Evolutionary conservation across 2,329 filamentous ascomycete species (phyloP), one percentile per base, ranked within the genome.

Genomic region (Remersonia thermophila): DNA sequence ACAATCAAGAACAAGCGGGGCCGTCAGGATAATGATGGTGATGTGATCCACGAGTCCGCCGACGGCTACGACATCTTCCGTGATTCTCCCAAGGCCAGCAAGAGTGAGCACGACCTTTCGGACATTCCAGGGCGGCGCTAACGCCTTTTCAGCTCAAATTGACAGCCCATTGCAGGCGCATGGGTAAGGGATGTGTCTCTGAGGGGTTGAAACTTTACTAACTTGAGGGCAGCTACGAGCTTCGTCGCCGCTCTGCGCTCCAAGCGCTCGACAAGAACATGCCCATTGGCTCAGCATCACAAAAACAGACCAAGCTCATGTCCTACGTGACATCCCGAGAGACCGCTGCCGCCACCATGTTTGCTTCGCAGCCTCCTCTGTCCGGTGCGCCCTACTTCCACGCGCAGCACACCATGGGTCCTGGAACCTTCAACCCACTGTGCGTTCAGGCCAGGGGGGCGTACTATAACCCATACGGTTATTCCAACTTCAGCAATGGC

Each of bases 21-120:
- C 11, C 33, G 20, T 3, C 18, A 35, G 5, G 39, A 44, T 8
- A 30, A 35, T 7, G 38, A 38, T 8, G 34, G 38, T 2, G 35
- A 39, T 16, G 37, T n/a, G n/a, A n/a, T 34, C 9, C 26, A 40
- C n/a, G 34, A 38, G 2, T 23, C 20, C 9, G 20, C 5, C 9
- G 20, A 23, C 20, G 20, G 20, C 30, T 49, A 45, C 27, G 48
- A 50, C 36, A 40, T 51, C 23, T 52, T 52, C 28, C 44, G 34
- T 27, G 49, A 50, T 7, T 35, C 38, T 10, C 39, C 45, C n/a
- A 43, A 45, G 17, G 36, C 25, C 7, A 41, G 36, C 32, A 37
- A n/a, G n/a, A n/a, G n/a, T n/a, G n/a, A n/a, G n/a, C n/a, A n/a
- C n/a, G n/a, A n/a, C n/a, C n/a, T n/a, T n/a, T n/a, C n/a, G n/a